Base-by-base conservation (phyloP, 2,329 filamentous ascomycete species). In the Colletotrichum eremochloae region DNA sequence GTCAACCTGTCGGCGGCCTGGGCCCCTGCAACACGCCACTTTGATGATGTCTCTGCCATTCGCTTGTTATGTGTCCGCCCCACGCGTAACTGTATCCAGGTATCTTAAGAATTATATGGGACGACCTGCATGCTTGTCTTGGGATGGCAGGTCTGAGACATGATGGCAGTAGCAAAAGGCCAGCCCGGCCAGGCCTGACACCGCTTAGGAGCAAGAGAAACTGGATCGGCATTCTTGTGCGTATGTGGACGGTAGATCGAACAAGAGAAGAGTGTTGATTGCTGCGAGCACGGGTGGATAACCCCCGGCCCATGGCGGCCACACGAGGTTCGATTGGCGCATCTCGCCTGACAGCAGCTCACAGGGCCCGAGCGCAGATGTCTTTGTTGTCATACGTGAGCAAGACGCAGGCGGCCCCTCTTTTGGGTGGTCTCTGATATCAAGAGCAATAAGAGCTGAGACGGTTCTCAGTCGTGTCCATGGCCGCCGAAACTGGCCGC, bases 311-410 rank as follows among this genome's bases (percentile, higher is more conserved):
- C 56, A 73, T 71, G 57, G 62, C 42, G 36, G 20, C 67, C 67
- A 66, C 36, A 56, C 67, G 68, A 67, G 42, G 62, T 71, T 73
- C 67, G 44, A 71, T 73, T 73, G 71, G 71, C 68, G 67, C 61
- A 73, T 73, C 71, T 73, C 36, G 55, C 67, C 66, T 64, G 44
- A 55, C 65, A 72, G 69, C 15, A 64, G 40, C 48, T 46, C 58
- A 60, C 69, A 69, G 60, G 52, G 69, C 60, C 46, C 56, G 66
- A 55, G 69, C 71, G 68, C 68, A 72, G 71, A 61, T 61, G 52
- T 68, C 68, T 68, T 74, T 64, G 72, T 50, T 74, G 72, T 67
- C 68, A 65, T 68, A 72, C 72, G 61, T 68, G 55, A 56, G 38
- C 53, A 68, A 56, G 63, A 63, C 60, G 66, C 65, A 55, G 57